phyloP scores from a whole-genome alignment of 306 rosid species.

The Corylus avellana region DNA sequence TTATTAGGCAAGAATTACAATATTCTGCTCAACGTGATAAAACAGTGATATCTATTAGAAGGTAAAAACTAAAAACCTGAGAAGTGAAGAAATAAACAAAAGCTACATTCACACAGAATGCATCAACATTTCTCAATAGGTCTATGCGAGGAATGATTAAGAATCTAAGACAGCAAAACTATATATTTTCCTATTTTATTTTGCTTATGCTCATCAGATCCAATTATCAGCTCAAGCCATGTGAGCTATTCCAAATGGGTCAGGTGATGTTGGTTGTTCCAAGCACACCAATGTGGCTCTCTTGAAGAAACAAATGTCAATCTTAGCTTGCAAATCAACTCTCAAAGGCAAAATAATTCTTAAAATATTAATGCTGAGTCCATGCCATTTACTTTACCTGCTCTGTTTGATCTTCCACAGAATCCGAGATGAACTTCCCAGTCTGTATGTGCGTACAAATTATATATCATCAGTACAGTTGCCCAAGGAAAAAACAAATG shows the following conservation, averaged over 20 bases:
- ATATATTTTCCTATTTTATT: neutral
- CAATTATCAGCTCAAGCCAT: neutral
- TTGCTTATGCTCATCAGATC: neutral
- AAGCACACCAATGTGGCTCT: neutral
- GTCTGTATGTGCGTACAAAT: constrained; percentile 51
- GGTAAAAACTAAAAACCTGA: neutral
- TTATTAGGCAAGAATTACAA: neutral
- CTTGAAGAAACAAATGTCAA: neutral
- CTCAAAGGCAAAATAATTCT: neutral
- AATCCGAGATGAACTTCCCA: constrained; percentile 76
- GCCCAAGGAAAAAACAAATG: neutral
- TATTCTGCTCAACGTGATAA: neutral
- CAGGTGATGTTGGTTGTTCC: neutral
- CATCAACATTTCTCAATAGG: neutral
- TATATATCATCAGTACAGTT: constrained; percentile 13
- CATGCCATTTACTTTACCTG: constrained; percentile 52
- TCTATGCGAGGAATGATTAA: neutral
- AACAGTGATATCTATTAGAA: neutral
- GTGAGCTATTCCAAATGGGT: neutral
- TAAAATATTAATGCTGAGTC: neutral
- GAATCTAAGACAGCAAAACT: neutral
- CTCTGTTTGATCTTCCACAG: constrained; percentile 89
- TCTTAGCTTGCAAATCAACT: neutral
- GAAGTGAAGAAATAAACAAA: neutral
- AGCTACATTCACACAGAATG: neutral